Percentiles rank a stretch among this genome's conserved stretches.
These are phyloP conservation scores for Sporobolomyces pararoseus DNA, from an alignment of 768 basidiomycete species.

Conservation along the genomic window DNA sequence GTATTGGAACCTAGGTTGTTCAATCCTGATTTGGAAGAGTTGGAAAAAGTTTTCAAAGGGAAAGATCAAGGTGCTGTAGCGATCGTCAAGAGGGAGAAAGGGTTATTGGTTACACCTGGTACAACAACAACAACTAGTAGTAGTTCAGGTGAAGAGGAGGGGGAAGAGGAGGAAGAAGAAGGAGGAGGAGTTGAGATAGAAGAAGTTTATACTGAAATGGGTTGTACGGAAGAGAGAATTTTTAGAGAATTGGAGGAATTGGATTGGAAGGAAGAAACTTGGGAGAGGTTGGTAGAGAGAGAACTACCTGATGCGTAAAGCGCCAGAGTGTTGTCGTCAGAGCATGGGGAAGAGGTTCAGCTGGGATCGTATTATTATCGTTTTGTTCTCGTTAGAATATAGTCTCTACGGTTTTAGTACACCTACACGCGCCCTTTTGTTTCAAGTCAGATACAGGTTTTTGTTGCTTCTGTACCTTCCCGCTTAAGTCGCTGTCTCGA, in stretches of 20 bases:
- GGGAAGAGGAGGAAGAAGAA: slow-evolving; percentile 10
- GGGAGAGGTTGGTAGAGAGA: slow-evolving; percentile 72
- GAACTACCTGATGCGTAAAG: slow-evolving; percentile 68
- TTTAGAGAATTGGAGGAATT: slow-evolving; percentile 78
- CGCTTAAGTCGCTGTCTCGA: too few relatives aligned
- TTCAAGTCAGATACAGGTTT: too few relatives aligned
- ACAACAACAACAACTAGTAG: too few relatives aligned
- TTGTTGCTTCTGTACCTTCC: too few relatives aligned
- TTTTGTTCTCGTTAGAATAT: too few relatives aligned
- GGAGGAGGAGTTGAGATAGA: slow-evolving; percentile 68
- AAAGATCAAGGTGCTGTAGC: slow-evolving; percentile 54
- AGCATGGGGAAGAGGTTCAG: too few relatives aligned
- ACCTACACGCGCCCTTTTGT: too few relatives aligned
- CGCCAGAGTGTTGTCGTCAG: too few relatives aligned
- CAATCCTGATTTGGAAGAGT: slow-evolving; percentile 77
- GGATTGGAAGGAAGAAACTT: slow-evolving; percentile 88
- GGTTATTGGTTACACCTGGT: neutral
- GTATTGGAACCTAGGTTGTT: slow-evolving; percentile 80
- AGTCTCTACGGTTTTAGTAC: too few relatives aligned
- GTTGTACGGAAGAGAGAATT: slow-evolving; percentile 74
- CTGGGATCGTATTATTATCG: too few relatives aligned
- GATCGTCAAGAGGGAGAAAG: slow-evolving; percentile 38
- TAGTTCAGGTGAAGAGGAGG: too few relatives aligned
- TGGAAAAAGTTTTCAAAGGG: slow-evolving; percentile 60
- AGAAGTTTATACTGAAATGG: slow-evolving; percentile 84